Evolutionary conservation across 2,329 filamentous ascomycete species (phyloP).

Genomic region (Phaeophleospora eucalypticola): DNA sequence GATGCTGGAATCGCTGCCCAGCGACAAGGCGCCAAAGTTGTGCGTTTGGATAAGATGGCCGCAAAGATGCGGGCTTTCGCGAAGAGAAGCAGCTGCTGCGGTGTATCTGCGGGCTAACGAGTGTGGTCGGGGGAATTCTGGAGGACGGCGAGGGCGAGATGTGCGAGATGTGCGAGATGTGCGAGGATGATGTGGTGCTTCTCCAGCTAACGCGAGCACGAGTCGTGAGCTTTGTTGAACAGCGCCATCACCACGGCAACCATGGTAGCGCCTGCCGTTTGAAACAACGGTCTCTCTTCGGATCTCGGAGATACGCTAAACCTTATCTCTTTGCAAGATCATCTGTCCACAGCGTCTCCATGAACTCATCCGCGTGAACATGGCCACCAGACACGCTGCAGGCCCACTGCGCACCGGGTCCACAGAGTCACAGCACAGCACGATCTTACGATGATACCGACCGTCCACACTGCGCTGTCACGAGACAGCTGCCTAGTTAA

Average conservation of each 20-base stretch:
- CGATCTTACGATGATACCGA: slow-evolving; percentile 2
- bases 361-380: neutral
- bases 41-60: neutral
- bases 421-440: neutral
- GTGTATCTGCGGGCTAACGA: slow-evolving; percentile 6
- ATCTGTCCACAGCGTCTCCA: neutral
- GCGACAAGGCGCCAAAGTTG: no score
- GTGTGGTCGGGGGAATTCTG: slow-evolving; percentile 1
- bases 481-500: slow-evolving; percentile 3
- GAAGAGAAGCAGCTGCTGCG: neutral
- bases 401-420: neutral
- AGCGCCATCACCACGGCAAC: no score
- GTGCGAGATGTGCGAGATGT: no score
- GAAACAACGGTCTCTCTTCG: no score
- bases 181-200: neutral
- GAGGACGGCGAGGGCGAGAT: neutral
- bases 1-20: no score
- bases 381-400: neutral
- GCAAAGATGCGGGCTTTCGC: no score
- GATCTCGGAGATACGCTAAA: no score
- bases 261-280: no score
- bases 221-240: no score
- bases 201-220: no score
- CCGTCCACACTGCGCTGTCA: slow-evolving; percentile 4
- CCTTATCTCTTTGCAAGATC: no score